phyloP scores from a whole-genome alignment of 371 early-diverging fungal genomes.

The Syncephalastrum sp. region DNA sequence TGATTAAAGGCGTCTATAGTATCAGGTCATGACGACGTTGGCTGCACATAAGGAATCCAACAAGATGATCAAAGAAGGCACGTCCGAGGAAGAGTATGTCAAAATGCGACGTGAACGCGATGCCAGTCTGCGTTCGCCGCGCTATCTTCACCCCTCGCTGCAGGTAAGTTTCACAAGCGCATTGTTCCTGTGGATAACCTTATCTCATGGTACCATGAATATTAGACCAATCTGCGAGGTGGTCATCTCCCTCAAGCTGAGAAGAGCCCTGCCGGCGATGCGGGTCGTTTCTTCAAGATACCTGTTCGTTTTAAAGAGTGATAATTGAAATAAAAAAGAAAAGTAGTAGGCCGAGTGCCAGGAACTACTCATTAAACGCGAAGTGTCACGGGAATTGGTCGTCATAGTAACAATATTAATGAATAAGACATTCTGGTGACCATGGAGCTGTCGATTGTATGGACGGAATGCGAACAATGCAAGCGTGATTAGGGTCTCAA shows the following conservation, averaged over 20 bases:
- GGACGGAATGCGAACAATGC: no score
- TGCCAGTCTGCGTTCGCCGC: slow-evolving; percentile 29
- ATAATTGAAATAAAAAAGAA: not conserved
- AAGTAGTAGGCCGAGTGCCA: not conserved
- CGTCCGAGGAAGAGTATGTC: slow-evolving; percentile 26
- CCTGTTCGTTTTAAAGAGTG: slow-evolving; percentile 17
- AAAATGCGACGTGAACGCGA: slow-evolving; percentile 35
- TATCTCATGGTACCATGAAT: not conserved
- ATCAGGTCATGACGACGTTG: slow-evolving; percentile 27
- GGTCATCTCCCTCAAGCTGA: slow-evolving; percentile 18
- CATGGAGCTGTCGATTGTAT: no score
- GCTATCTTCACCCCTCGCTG: slow-evolving; percentile 48
- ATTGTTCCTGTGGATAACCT: not conserved
- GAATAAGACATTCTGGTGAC: not conserved
- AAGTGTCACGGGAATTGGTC: not conserved
- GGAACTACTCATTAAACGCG: not conserved
- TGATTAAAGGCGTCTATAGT: slow-evolving; percentile 18
- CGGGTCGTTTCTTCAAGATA: slow-evolving; percentile 20
- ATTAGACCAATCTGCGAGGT: slow-evolving; percentile 27
- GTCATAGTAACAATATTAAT: not conserved
- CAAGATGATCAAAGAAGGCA: slow-evolving; percentile 32
- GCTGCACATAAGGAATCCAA: slow-evolving; percentile 35
- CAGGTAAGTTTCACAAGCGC: slow-evolving; percentile 27
- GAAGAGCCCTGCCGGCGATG: slow-evolving; percentile 10
- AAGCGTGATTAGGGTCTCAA: not conserved